These are phyloP conservation scores for Boletus vinaceobasis DNA, from an alignment of 768 basidiomycete species.

Conservation along the genomic window DNA sequence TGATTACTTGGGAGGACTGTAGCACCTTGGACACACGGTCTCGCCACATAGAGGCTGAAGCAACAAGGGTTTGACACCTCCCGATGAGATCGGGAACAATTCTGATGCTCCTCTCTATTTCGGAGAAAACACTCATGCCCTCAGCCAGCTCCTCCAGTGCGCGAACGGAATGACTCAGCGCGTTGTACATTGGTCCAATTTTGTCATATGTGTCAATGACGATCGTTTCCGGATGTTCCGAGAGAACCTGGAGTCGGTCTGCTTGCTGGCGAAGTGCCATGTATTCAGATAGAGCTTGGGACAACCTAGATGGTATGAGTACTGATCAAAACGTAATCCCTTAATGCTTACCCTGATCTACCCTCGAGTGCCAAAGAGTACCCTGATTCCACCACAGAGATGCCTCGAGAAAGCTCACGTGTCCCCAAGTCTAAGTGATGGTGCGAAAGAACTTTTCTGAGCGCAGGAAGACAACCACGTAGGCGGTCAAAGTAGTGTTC, in stretches of 20 bases:
- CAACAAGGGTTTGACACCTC: conserved; percentile 23
- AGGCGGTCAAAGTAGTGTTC: conserved; percentile 68
- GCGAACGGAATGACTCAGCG: conserved; percentile 18
- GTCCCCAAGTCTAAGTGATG: conserved; percentile 84
- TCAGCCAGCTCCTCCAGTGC: conserved; percentile 39
- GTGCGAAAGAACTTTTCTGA: conserved; percentile 56
- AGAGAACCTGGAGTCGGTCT: conserved; percentile 20
- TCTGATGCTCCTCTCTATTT: conserved; percentile 25
- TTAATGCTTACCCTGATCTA: conserved; percentile 56
- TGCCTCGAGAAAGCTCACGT: conserved; percentile 80
- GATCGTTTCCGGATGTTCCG: conserved; percentile 20
- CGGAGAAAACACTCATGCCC: conserved; percentile 33
- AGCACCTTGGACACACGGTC: conserved; percentile 24
- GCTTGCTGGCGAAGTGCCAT: conserved; percentile 11
- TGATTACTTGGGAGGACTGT: conserved; percentile 16
- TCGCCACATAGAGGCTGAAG: conserved; percentile 28
- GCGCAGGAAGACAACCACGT: conserved; percentile 57
- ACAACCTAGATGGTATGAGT: conserved; percentile 10
- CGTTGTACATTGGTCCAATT: conserved; percentile 17
- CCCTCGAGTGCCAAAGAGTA: conserved; percentile 64
- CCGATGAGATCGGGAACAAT: conserved; percentile 24
- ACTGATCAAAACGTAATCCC: not conserved
- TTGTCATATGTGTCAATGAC: conserved; percentile 10
- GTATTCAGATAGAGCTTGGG: conserved; percentile 17
- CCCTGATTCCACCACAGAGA: conserved; percentile 75